Evolutionary conservation across 139 green algal genomes (phyloP), one percentile per base, ranked within the genome.

Genomic region (Dunaliella primolecta): DNA sequence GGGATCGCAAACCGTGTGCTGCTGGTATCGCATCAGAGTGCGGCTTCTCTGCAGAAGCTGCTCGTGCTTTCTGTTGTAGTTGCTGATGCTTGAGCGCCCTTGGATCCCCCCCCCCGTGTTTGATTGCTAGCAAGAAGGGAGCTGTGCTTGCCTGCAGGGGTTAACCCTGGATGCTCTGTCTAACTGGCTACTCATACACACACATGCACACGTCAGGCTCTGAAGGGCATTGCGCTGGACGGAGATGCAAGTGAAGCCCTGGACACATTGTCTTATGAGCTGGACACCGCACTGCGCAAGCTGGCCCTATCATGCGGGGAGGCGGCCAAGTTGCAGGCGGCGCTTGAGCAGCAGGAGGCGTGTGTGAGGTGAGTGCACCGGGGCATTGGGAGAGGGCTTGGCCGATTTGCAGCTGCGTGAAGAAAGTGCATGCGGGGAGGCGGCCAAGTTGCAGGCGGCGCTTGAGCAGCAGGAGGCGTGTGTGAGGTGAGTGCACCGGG

Each of bases 271-370:
- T 31, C 80, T 30, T 31, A 23, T 78, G 86, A 89, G 86, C 86
- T 89, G 36, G 86, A 89, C 82, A 29, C 76, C 30, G 82, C 82
- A 7, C 64, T 89, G 27, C n/a, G 36, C 46, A 64, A 64, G 46
- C 46, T 64, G 46, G 46, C 46, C 46, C 46, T 64, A 7, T 64
- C 46, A 64, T 64, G 46, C 46, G 46, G 46, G 7, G 46, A 64
- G 15, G 46, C 46, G 15, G 7, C 23, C 77, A 83, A 76, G 72
- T 72, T 75, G 55, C 86, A 3, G 77, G 80, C 34, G 24, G 29
- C 3, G 1, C 37, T 25, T 36, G 36, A 36, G 23, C 36, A 3
- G 78, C 78, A 36, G 37, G 25, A 29, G 78, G 24, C 23, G 23
- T 83, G 32, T 70, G 83, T 27, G 78, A 82, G n/a, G 82, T 82